Base-by-base conservation (phyloP, 371 early-diverging fungal genomes). In the Mucor racemosus region DNA sequence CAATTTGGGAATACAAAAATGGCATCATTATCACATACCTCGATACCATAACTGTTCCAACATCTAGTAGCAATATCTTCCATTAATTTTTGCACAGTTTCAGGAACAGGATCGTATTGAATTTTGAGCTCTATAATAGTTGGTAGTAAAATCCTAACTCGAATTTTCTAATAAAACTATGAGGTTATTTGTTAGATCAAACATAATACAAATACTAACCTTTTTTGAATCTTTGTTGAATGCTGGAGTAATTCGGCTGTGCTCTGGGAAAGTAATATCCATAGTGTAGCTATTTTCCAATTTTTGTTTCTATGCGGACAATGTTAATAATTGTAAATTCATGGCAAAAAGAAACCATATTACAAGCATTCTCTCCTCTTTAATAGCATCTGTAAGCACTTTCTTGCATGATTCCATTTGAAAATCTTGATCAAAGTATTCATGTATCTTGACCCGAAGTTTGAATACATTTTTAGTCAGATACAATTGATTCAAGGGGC, bases 41-140 rank as follows among this genome's bases (percentile, higher is more conserved):
- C 69, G 6, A 67, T 26, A 10, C 77, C 77, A 68, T 72, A 61
- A 4, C 31, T 1, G n/a, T 62, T 48, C 80, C 80, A 80, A 7
- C 67, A 62, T 50, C 63, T 33, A 38, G 34, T 54, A 1, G 73
- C 26, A 7, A 71, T 64, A 53, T 77, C 71, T 9, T 65, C 41
- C 60, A 65, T 74, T 17, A 80, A 34, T 46, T 72, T 64, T 21
- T 62, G 42, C 0, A 71, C 34, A 46, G 46, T 40, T 59, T 60
- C 38, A 39, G 66, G 66, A 5, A 53, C 35, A 42, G n/a, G 41
- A 9, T 65, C 64, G 21, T 69, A 65, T 3, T 50, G 60, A 14
- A 77, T 42, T 1, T 21, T 39, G 0, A 75, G 14, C 10, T 61
- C 58, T 33, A 61, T 54, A 19, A 65, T 46, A 19, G 44, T 35